Evolutionary conservation across 805 yeast genomes (phyloP).

Genomic region (Monosporozyma siamensis): DNA sequence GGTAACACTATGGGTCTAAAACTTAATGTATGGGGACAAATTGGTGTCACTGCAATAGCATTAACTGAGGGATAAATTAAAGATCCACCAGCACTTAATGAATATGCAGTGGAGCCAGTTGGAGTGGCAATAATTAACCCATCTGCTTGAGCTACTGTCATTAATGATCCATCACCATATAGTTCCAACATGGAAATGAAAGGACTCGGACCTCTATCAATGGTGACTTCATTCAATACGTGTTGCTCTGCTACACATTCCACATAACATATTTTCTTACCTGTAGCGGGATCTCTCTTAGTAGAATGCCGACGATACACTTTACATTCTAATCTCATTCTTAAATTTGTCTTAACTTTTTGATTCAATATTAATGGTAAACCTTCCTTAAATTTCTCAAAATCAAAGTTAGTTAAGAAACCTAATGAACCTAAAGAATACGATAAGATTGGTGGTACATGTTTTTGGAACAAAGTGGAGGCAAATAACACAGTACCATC

Average conservation of each 20-base stretch:
- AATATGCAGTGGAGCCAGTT: conserved; percentile 92
- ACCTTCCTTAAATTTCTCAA: conserved; percentile 56
- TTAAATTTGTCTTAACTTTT: conserved; percentile 66
- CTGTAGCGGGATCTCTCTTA: conserved; percentile 34
- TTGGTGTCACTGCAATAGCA: conserved; percentile 86
- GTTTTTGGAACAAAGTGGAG: conserved; percentile 69
- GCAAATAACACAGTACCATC: conserved; percentile 91
- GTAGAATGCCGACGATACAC: conserved; percentile 39
- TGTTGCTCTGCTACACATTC: conserved; percentile 48
- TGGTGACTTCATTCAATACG: conserved; percentile 78
- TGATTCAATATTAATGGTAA: conserved; percentile 48
- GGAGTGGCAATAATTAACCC: conserved; percentile 89
- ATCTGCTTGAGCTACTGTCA: conserved; percentile 88
- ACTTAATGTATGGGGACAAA: conserved; percentile 88
- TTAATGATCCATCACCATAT: conserved; percentile 74
- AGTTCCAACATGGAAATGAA: conserved; percentile 80
- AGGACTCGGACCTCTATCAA: conserved; percentile 90
- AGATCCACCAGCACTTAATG: conserved; percentile 89
- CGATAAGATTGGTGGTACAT: conserved; percentile 84
- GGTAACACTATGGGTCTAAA: conserved; percentile 87
- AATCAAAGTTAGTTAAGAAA: conserved; percentile 75
- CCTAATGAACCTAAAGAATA: conserved; percentile 87
- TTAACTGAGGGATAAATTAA: conserved; percentile 90
- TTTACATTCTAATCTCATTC: conserved; percentile 82
- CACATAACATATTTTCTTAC: conserved; percentile 31